Evolutionary conservation across 108 stramenopile species (phyloP).

Genomic region (Cyclotella cryptica): DNA sequence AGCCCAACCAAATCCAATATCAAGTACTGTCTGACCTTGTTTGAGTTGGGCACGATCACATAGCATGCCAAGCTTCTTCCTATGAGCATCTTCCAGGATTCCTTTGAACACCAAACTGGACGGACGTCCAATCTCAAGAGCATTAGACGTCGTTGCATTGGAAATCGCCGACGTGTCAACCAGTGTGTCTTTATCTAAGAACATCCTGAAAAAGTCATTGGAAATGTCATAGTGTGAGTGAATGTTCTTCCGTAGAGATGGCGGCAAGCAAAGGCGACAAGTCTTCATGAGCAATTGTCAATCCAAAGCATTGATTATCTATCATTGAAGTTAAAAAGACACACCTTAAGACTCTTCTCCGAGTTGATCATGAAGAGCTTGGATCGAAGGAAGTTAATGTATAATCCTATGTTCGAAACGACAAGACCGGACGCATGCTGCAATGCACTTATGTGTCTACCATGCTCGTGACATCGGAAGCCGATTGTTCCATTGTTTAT

Average conservation of each 20-base stretch:
- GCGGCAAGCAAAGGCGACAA: too few relatives aligned
- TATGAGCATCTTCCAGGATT: constrained; percentile 92
- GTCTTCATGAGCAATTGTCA: neutral
- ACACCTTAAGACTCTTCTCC: constrained; percentile 63
- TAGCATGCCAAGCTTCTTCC: constrained; percentile 93
- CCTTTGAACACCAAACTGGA: constrained; percentile 66
- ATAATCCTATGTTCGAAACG: constrained; percentile 83
- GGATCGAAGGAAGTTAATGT: constrained; percentile 89
- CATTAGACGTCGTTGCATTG: constrained; percentile 67
- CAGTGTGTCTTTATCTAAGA: constrained; percentile 88
- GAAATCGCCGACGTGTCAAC: constrained; percentile 95
- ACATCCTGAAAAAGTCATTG: constrained; percentile 91
- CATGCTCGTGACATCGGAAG: constrained; percentile 56
- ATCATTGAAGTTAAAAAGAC: neutral
- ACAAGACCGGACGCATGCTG: constrained; percentile 79
- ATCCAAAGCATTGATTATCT: neutral
- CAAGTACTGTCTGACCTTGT: constrained; percentile 84
- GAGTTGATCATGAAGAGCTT: constrained; percentile 94
- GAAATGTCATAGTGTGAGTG: constrained; percentile 96
- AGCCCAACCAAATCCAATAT: constrained; percentile 98
- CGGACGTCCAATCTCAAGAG: constrained; percentile 27
- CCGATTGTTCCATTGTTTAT: constrained; percentile 66
- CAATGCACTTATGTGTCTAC: constrained; percentile 64
- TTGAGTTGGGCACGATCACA: constrained; percentile 78
- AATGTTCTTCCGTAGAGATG: constrained; percentile 68